Base-by-base conservation (phyloP, 2,329 filamentous ascomycete genomes). In the Magnaporthales sp. region DNA sequence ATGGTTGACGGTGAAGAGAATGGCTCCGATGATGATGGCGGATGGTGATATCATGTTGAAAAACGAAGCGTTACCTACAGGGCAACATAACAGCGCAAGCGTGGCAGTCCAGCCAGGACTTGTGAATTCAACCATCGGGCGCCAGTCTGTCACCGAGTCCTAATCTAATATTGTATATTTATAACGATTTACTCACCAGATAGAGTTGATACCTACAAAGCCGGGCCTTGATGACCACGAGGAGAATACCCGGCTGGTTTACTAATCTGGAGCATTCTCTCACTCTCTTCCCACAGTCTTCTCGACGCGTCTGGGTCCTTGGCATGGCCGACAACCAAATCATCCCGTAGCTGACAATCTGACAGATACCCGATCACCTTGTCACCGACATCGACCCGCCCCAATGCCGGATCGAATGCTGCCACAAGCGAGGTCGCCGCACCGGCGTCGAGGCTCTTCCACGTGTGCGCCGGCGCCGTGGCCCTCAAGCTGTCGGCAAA, bases 201-300 rank as follows among this genome's bases (percentile, higher is more conserved):
- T 51, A 31, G 19, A 24, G 19, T n/a, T 31, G n/a, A 27, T 38
- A 24, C 11, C 10, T 29, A 26, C 4, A 22, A 6, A 15, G 5
- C 26, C 29, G 19, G 31, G 15, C 11, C 15, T 60, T 6, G 26
- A 60, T 60, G 26, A 19, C 26, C 24, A 51, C n/a, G 38, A 27
- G 24, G 19, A 30, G 11, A n/a, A 27, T 6, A 60, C 15, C 56
- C 10, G 6, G 11, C 11, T 19, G 4, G 26, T 22, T 58, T 24
- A 10, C 54, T 58, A 22, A 54, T 64, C 19, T 54, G 26, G 38
- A 71, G 26, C 58, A 71, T 67, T 5, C 62, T 62, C 71, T 83
- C 81, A 62, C 79, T 82, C 61, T 82, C 68, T 64, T 76, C 75
- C 80, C 80, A 84, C 38, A 83, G 67, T 64, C 74, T 77, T 51